Evolutionary conservation across 768 basidiomycete genomes (phyloP).

Genomic region (Tylopilus sp.): DNA sequence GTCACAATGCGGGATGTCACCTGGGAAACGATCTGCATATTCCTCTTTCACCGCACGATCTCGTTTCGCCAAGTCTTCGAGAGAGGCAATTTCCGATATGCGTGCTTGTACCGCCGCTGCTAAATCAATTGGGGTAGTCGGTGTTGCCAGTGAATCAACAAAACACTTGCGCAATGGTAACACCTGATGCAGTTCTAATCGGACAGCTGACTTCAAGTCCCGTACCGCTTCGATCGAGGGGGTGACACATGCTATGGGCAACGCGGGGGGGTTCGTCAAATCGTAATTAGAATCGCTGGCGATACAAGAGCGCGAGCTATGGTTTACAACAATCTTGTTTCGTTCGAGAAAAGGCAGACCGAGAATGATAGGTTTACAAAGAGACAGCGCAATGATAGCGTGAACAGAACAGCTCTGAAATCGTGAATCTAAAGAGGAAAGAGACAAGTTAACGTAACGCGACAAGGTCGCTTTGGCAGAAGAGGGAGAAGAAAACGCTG

Average conservation of each 20-base stretch:
- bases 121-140: background rate
- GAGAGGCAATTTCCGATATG: background rate
- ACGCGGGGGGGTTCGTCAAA: background rate
- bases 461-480: background rate
- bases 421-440: background rate
- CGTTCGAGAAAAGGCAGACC: background rate
- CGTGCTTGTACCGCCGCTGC: background rate
- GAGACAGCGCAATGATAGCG: conserved; percentile 22
- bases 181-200: background rate
- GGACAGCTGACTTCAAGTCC: no score
- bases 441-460: background rate
- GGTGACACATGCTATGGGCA: background rate
- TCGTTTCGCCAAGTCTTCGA: background rate
- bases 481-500: background rate
- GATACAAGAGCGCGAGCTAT: background rate
- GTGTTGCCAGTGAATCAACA: background rate
- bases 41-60: background rate
- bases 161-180: background rate
- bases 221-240: no score
- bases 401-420: background rate
- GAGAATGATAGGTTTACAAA: conserved; percentile 11
- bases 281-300: background rate
- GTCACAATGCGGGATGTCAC: conserved; percentile 23
- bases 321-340: background rate
- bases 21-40: conserved; percentile 19